Evolutionary conservation across 371 early-diverging fungal genomes (phyloP).

Genomic region (Apophysomyces ossiformis): DNA sequence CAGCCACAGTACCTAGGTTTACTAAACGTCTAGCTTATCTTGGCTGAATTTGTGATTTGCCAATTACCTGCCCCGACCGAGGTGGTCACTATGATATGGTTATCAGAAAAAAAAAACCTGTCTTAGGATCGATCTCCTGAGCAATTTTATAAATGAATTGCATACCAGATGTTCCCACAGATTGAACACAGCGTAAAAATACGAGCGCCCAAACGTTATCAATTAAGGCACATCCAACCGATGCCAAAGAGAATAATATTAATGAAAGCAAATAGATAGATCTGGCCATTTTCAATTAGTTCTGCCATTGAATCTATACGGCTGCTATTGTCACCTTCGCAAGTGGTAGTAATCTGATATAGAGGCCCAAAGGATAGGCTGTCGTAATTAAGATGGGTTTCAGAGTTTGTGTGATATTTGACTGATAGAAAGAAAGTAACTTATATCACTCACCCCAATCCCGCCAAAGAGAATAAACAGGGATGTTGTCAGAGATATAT

Average conservation of each 20-base stretch:
- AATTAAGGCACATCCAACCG: slow-evolving; percentile 64
- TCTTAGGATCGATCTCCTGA: not conserved
- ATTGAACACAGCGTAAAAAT: slow-evolving; percentile 65
- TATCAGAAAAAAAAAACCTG: not conserved
- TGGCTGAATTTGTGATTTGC: not conserved
- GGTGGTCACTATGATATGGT: slow-evolving; percentile 29
- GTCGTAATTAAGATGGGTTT: not conserved
- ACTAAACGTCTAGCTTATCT: not conserved
- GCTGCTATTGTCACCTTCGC: slow-evolving; percentile 37
- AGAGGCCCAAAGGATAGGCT: slow-evolving; percentile 67
- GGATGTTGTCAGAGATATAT: slow-evolving; percentile 53
- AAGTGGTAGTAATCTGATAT: slow-evolving; percentile 61
- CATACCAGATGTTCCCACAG: slow-evolving; percentile 69
- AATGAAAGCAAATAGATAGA: slow-evolving; percentile 60
- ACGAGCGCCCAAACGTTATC: slow-evolving; percentile 56
- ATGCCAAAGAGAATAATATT: slow-evolving; percentile 58
- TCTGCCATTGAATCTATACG: not conserved
- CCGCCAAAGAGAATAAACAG: slow-evolving; percentile 59
- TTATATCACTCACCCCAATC: slow-evolving; percentile 34
- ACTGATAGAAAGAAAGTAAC: not conserved
- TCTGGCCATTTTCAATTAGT: slow-evolving; percentile 22
- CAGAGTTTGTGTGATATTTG: no score
- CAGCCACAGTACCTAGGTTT: slow-evolving; percentile 33
- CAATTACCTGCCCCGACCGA: slow-evolving; percentile 41
- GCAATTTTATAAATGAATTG: not conserved